These are phyloP conservation scores for Metschnikowia reukaufii DNA, from an alignment of 805 yeast species.

Conservation along the genomic window DNA sequence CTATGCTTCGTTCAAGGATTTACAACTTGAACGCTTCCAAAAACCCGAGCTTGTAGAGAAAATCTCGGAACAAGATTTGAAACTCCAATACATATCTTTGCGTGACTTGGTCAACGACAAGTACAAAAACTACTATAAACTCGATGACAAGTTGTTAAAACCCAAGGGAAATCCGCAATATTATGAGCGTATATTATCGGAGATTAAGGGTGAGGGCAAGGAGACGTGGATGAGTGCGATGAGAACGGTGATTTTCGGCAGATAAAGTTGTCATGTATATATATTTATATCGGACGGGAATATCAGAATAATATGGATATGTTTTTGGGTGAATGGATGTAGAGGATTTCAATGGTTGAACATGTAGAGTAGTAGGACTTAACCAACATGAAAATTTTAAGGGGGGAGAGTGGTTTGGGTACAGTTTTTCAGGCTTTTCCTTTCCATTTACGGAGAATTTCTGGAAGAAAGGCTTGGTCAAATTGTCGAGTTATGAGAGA, in stretches of 20 bases:
- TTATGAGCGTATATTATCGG: conserved; percentile 67
- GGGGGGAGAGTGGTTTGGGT: no score
- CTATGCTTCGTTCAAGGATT: conserved; percentile 65
- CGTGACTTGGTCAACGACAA: conserved; percentile 59
- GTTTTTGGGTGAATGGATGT: no score
- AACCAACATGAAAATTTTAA: no score
- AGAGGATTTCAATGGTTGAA: no score
- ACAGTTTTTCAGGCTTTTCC: no score
- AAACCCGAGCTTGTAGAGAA: conserved; percentile 35
- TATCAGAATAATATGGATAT: no score
- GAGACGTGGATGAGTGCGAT: conserved; percentile 66
- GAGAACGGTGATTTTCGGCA: conserved; percentile 76
- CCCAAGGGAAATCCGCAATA: conserved; percentile 89
- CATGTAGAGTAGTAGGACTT: no score
- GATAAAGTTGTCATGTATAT: conserved; percentile 29
- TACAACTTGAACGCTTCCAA: conserved; percentile 51
- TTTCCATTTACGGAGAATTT: no score
- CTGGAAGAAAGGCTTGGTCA: no score
- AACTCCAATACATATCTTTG: conserved; percentile 60
- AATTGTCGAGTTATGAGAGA: no score
- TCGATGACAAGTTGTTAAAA: conserved; percentile 61
- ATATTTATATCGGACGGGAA: not conserved
- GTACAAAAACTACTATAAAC: conserved; percentile 60
- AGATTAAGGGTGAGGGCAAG: conserved; percentile 67
- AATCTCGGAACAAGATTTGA: conserved; percentile 50